Conservation (phyloP, 768 basidiomycete species). For the Podaxis sp. region DNA sequence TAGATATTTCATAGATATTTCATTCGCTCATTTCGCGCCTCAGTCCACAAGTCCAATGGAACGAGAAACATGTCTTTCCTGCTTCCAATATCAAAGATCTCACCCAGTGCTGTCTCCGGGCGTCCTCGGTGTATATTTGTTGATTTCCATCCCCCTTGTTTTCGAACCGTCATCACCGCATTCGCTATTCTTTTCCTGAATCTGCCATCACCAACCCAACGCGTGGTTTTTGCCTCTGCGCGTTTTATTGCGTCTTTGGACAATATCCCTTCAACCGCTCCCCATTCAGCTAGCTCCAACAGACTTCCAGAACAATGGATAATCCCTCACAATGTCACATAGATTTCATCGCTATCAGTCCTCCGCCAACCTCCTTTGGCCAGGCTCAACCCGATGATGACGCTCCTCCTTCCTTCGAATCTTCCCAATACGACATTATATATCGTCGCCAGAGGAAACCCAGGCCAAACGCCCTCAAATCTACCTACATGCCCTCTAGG, state of each 20-base stretch:
- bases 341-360: background rate
- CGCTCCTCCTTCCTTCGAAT: slow-evolving; percentile 41
- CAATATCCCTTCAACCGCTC: background rate
- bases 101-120: background rate
- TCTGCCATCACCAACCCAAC: background rate
- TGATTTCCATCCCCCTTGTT: background rate
- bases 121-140: background rate
- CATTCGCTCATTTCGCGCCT: background rate
- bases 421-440: slow-evolving; percentile 53
- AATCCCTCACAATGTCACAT: background rate
- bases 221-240: background rate
- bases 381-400: background rate
- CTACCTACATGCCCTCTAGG: slow-evolving; percentile 47
- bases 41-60: background rate
- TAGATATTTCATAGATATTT: background rate
- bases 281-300: background rate
- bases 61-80: background rate
- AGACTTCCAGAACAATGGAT: background rate
- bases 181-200: background rate
- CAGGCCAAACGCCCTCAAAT: slow-evolving; percentile 37
- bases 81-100: background rate
- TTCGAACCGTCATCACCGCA: background rate
- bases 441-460: slow-evolving; percentile 54
- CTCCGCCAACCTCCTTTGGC: background rate
- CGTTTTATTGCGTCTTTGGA: background rate